Evolutionary conservation across 345 rosid genomes (phyloP).

Genomic region (Eucalyptus marginata): DNA sequence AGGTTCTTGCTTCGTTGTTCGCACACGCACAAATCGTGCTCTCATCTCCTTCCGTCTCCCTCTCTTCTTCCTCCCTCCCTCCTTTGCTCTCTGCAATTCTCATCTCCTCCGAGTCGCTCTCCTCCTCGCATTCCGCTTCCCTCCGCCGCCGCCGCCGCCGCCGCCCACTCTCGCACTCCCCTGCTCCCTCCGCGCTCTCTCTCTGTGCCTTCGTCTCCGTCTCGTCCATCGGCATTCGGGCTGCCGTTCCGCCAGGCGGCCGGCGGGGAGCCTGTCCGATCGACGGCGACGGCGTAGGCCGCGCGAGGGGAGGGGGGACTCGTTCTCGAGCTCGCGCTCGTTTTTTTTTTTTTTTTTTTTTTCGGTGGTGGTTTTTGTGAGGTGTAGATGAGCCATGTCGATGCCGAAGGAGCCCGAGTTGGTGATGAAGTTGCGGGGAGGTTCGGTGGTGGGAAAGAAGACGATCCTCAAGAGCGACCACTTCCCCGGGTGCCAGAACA

Average conservation of each 20-base stretch:
- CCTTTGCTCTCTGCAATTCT: not conserved
- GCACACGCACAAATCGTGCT: rapidly evolving
- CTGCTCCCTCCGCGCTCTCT: not conserved
- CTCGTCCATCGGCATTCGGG: not conserved
- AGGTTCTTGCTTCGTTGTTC: not conserved
- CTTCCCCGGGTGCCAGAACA: constrained; percentile 96
- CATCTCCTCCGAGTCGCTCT: not conserved
- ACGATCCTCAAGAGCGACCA: constrained; percentile 95
- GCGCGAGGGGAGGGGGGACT: not conserved
- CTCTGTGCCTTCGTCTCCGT: not conserved
- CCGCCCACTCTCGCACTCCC: not conserved
- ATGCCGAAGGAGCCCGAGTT: constrained; percentile 75
- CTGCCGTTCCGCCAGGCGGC: not conserved
- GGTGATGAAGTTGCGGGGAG: constrained; percentile 88
- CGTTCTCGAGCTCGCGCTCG: too few relatives aligned
- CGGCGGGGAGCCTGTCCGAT: not conserved
- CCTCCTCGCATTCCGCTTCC: not conserved
- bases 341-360: too few relatives aligned
- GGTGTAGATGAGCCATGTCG: constrained; percentile 30
- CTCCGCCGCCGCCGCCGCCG: not conserved
- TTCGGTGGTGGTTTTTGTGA: not conserved
- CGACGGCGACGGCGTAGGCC: not conserved
- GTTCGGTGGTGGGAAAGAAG: constrained; percentile 89
- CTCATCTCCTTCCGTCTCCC: not conserved
- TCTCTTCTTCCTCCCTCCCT: not conserved